phyloP scores from a whole-genome alignment of 768 basidiomycete genomes.

The Russula sp. region DNA sequence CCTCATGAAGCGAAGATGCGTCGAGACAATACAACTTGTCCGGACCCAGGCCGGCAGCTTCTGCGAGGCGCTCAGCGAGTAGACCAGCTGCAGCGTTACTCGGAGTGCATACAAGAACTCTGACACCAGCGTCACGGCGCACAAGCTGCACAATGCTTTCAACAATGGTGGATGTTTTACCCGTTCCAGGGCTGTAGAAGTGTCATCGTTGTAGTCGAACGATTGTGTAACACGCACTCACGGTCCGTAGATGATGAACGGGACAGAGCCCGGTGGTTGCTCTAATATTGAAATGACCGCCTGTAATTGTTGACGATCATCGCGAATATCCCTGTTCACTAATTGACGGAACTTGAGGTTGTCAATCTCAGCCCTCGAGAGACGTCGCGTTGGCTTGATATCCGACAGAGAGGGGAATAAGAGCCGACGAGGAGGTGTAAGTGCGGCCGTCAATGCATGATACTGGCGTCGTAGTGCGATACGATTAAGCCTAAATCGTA shows the following conservation, averaged over 20 bases:
- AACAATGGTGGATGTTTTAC: constrained; percentile 41
- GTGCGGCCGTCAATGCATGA: constrained; percentile 49
- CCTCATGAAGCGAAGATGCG: constrained; percentile 42
- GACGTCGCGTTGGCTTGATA: constrained; percentile 30
- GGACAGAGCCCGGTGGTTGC: constrained; percentile 47
- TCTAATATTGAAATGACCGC: constrained; percentile 47
- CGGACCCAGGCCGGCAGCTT: constrained; percentile 23
- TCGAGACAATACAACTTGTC: constrained; percentile 52
- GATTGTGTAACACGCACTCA: constrained; percentile 36
- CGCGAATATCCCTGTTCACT: constrained; percentile 45
- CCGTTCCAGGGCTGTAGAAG: constrained; percentile 40
- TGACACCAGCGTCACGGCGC: constrained; percentile 27
- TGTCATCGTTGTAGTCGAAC: too few relatives aligned
- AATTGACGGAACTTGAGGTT: constrained; percentile 27
- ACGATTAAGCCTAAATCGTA: constrained; percentile 55
- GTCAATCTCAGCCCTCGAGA: constrained; percentile 18
- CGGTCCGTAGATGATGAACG: constrained; percentile 66
- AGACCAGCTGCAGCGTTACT: constrained; percentile 40
- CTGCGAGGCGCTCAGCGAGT: constrained; percentile 35
- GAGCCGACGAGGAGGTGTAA: constrained; percentile 43
- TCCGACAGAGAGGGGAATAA: constrained; percentile 48
- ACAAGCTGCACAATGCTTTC: constrained; percentile 41
- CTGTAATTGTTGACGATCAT: constrained; percentile 48
- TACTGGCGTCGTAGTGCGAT: constrained; percentile 59
- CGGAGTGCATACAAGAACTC: constrained; percentile 40